These are phyloP conservation scores for Phytopythium boreale DNA, from an alignment of 352 stramenopile species.

Conservation along the genomic window DNA sequence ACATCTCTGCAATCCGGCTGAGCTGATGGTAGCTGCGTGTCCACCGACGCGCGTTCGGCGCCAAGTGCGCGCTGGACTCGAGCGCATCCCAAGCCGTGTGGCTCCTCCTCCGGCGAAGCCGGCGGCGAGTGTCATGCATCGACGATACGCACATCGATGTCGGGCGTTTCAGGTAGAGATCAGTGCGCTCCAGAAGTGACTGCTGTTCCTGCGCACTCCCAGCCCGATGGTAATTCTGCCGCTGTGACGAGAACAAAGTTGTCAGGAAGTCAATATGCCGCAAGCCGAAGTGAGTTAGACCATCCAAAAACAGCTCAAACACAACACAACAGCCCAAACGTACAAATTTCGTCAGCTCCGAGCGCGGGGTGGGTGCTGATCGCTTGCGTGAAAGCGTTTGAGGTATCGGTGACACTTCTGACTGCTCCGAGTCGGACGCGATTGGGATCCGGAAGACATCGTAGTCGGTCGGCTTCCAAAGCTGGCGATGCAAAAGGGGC, in stretches of 20 bases:
- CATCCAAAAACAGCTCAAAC: not conserved
- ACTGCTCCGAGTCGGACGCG: slow-evolving; percentile 56
- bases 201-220: slow-evolving; percentile 28
- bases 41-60: slow-evolving; percentile 54
- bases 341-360: slow-evolving; percentile 14
- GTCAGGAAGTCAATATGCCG: not conserved
- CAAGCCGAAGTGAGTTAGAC: not conserved
- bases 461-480: slow-evolving; percentile 21
- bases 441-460: slow-evolving; percentile 31
- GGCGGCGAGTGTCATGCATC: slow-evolving; percentile 34
- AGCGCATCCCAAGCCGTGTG: slow-evolving; percentile 63
- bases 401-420: slow-evolving; percentile 41
- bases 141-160: slow-evolving; percentile 54
- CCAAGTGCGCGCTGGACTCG: slow-evolving; percentile 55
- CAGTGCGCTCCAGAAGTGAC: slow-evolving; percentile 56
- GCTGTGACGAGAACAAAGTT: slow-evolving; percentile 9
- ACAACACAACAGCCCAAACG: not conserved
- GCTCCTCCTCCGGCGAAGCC: slow-evolving; percentile 31
- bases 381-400: slow-evolving; percentile 42
- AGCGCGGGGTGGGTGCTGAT: slow-evolving; percentile 57
- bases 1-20: slow-evolving; percentile 56
- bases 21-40: slow-evolving; percentile 63
- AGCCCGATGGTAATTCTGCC: slow-evolving; percentile 16
- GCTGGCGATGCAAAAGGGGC: not conserved
- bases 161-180: slow-evolving; percentile 45